Base-by-base conservation (phyloP, 768 basidiomycete species). In the Russula earlei region DNA sequence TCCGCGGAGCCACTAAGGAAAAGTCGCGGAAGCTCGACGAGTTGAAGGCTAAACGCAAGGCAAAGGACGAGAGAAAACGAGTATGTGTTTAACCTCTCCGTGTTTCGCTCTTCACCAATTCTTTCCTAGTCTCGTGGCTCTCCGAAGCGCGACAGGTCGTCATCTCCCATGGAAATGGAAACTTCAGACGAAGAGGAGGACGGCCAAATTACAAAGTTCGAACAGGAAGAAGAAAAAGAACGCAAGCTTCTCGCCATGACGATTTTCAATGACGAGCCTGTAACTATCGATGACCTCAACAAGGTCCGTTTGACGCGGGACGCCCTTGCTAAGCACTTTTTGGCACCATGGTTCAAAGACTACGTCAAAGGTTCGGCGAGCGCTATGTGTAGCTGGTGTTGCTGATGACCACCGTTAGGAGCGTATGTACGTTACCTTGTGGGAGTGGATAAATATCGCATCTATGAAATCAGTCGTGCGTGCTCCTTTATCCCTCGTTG, bases 341-440 rank as follows among this genome's bases (percentile, higher is more conserved):
- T 81, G 64, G 77, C 82, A 34, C 86, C 91, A 2, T 93, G 87
- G 81, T 98, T 97, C 66, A 82, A 85, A 60, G 85, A 92, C 24
- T 86, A 83, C 68, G 77, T 87, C 31, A 82, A 81, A 68, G 86
- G 94, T 84, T 61, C 31, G 58, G 76, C 68, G 17, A 44, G 3
- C 19, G 15, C 49, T 1, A 58, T 14, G 2, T 37, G 45, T 38
- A 17, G 38, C 2, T 8, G 7, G 8, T 25, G 25, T 49, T n/a
- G 45, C 15, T 47, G 38, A 43, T 46, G 15, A 43, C 20, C 31
- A 29, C 41, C 34, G 52, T 4, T 61, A 92, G 93, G 85, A 44
- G 81, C 82, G 24, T 98, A 84, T 81, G 91, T 98, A 10, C 80
- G 94, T 37, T 87, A 88, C 65, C 73, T 88, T 37, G 83, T 94